A percentile compares a stretch with the other conserved stretches of the same genome.
These are phyloP conservation scores for Aspergillus sp. DNA, from an alignment of 2,329 filamentous ascomycete genomes.

Conservation along the genomic window DNA sequence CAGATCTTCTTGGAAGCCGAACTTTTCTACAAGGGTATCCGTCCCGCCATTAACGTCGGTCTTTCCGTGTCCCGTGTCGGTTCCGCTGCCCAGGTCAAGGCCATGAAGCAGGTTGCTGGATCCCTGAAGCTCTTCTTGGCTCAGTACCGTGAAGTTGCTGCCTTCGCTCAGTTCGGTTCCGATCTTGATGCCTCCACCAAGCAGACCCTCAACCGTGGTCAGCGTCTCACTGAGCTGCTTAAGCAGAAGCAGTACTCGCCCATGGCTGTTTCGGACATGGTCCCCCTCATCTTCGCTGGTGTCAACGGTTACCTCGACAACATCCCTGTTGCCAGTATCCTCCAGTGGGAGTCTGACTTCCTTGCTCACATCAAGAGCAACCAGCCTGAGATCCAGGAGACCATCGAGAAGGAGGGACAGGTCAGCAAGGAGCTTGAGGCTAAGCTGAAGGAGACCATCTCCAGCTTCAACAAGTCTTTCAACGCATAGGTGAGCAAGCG, in stretches of 20 bases:
- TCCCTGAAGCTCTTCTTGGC: conserved; percentile 99
- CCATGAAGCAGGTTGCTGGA: conserved; percentile 99
- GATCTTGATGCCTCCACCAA: conserved; percentile 98
- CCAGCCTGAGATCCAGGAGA: conserved; percentile 77
- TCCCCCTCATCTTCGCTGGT: conserved; percentile 98
- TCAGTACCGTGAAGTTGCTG: conserved; percentile 99
- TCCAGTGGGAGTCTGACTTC: conserved; percentile 94
- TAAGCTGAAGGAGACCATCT: conserved; percentile 66
- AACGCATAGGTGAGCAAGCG: conserved; percentile 43
- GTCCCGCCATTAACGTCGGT: conserved; percentile 99
- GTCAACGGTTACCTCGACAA: conserved; percentile 93
- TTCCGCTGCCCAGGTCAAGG: conserved; percentile 98
- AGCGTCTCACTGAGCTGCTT: conserved; percentile 96
- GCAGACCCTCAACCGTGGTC: conserved; percentile 97
- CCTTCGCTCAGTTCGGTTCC: conserved; percentile 99
- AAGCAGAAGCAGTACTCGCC: conserved; percentile 99
- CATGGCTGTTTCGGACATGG: conserved; percentile 99
- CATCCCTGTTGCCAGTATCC: conserved; percentile 87
- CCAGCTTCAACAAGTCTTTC: conserved; percentile 93
- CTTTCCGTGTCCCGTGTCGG: conserved; percentile 99
- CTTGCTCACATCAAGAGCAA: conserved; percentile 87
- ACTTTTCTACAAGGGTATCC: conserved; percentile 99
- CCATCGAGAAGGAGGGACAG: conserved; percentile 93
- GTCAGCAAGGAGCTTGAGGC: conserved; percentile 85
- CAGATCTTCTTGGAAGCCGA: conserved; percentile 99